A percentile compares a stretch with the other conserved stretches of the same genome.
Evolutionary conservation across 2,329 filamentous ascomycete genomes (phyloP).

Genomic region (Fonsecaea nubica): DNA sequence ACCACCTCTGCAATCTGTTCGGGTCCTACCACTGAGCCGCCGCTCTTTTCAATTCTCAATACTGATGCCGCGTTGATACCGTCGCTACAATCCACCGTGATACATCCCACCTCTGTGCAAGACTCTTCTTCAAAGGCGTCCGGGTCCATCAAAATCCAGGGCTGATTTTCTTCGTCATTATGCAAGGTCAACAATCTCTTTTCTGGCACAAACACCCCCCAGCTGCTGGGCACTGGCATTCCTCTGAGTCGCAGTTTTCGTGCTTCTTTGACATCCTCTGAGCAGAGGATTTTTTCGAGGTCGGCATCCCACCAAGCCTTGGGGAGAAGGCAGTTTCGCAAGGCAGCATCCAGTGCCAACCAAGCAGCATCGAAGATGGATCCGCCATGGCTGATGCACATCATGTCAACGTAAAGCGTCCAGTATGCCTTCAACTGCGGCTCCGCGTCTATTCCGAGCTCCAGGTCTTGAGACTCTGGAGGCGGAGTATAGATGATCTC

Average conservation of each 20-base stretch:
- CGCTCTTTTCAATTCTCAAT: conserved; percentile 79
- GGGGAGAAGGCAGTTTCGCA: conserved; percentile 78
- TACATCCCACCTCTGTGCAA: conserved; percentile 80
- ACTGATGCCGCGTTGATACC: conserved; percentile 62
- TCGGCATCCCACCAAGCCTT: conserved; percentile 83
- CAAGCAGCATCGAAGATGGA: conserved; percentile 84
- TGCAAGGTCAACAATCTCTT: conserved; percentile 53
- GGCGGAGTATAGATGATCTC: conserved; percentile 71
- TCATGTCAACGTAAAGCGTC: conserved; percentile 93
- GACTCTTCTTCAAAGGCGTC: conserved; percentile 88
- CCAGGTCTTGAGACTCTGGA: conserved; percentile 30
- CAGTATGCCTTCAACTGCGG: conserved; percentile 80
- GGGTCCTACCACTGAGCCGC: conserved; percentile 71
- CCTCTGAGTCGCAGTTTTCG: conserved; percentile 66
- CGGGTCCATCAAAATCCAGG: conserved; percentile 84
- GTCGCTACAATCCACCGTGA: conserved; percentile 72
- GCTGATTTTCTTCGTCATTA: conserved; percentile 53
- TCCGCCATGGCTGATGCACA: conserved; percentile 84
- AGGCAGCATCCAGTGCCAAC: conserved; percentile 80
- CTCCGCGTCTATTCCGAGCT: conserved; percentile 54
- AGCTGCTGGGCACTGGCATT: conserved; percentile 77
- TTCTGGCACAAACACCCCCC: conserved; percentile 75
- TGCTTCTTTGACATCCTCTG: conserved; percentile 62
- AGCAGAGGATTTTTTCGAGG: conserved; percentile 78
- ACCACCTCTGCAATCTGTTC: conserved; percentile 68